Evolutionary conservation across 2,329 filamentous ascomycete species (phyloP), one percentile per base, ranked within the genome.

Genomic region (Fusarium newnesense): DNA sequence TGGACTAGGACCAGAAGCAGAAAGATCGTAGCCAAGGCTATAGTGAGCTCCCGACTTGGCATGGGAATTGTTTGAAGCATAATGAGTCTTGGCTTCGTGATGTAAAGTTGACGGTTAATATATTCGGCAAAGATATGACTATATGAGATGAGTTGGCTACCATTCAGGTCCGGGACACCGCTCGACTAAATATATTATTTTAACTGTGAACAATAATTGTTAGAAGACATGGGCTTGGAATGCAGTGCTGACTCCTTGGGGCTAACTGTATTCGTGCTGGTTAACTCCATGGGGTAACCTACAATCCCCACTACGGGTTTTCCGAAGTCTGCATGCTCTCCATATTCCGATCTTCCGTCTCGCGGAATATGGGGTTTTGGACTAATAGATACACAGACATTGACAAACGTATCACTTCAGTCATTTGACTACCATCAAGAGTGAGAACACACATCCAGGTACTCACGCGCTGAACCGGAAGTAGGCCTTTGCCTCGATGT

Each of bases 141-240:
- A 10, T 9, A 12, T 18, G 4, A 18, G 21, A 11, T 8, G 11
- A 7, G 16, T 24, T 32, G 18, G 26, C 26, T 28, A 16, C 13
- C 4, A n/a, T n/a, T 34, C 5, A 24, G 7, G 6, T 4, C 1
- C 8, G 9, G 47, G 10, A 24, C 4, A 47, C 3, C 16, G 24
- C 15, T 9, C 2, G 30, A 50, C 10, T 34, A 50, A 24, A 24
- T 46, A 28, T 21, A 46, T 15, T 43, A n/a, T 24, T 24, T 24
- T 24, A 43, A 10, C n/a, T 18, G 10, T 6, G 11, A 18, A 18
- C 15, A 11, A n/a, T 16, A 24, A 24, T 10, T 19, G 4, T 18
- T 19, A 11, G 18, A 37, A 37, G 18, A 19, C 12, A 47, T 15
- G 11, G 11, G 9, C 44, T 10, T 10, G 5, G 13, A 8, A 24